phyloP scores from a whole-genome alignment of 352 stramenopile species.

The Pythium folliculosum region DNA sequence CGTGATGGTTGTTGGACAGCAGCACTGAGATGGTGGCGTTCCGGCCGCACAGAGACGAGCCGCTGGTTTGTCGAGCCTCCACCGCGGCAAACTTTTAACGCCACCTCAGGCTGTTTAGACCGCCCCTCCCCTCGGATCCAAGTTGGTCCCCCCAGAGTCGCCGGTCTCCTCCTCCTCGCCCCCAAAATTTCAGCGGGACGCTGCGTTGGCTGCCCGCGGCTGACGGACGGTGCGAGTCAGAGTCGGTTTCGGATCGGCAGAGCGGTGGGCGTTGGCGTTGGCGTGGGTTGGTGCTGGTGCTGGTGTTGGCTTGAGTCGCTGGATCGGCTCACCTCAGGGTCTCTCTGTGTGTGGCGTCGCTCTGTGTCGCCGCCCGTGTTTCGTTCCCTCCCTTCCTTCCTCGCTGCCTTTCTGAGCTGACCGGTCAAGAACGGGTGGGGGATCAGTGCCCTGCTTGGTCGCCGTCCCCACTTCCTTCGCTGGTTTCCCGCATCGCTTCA shows the following conservation, averaged over 20 bases:
- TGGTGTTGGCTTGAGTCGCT: no score
- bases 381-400: no score
- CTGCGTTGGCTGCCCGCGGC: background rate
- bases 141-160: background rate
- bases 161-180: background rate
- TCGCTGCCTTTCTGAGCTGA: background rate
- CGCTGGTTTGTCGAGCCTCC: background rate
- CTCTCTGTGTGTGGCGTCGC: no score
- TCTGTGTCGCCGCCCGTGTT: background rate
- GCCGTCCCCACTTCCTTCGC: background rate
- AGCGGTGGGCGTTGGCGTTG: background rate
- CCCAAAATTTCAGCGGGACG: background rate
- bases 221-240: background rate
- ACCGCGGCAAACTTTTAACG: background rate
- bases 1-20: background rate
- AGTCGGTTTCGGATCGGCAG: background rate
- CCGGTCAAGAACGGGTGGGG: no score
- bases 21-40: background rate
- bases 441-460: background rate
- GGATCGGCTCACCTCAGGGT: no score
- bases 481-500: background rate
- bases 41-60: background rate
- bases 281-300: no score
- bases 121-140: background rate
- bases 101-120: background rate